Evolutionary conservation across 306 rosid genomes (phyloP).

Genomic region (Amphicarpaea edgeworthii): DNA sequence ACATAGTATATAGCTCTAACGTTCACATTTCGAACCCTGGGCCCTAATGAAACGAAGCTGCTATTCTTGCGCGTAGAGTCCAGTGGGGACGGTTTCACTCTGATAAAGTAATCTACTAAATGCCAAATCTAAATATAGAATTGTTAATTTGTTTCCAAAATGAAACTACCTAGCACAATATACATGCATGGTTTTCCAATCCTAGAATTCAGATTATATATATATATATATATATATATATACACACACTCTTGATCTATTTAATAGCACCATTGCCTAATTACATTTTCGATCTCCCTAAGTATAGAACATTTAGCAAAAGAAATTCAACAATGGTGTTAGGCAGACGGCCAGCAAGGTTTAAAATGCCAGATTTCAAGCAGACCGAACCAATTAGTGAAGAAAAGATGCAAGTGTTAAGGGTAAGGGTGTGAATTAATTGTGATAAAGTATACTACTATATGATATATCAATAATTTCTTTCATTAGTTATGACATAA

Average conservation of each 20-base stretch:
- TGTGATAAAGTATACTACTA: neutral
- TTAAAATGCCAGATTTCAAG: conserved; percentile 25
- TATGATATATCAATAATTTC: neutral
- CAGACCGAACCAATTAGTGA: neutral
- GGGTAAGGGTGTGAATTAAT: conserved; percentile 35
- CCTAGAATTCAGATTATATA: too few relatives aligned
- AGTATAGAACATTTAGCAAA: neutral
- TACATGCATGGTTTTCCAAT: neutral
- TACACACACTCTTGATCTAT: too few relatives aligned
- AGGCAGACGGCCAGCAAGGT: conserved; percentile 48
- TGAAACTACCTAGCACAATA: neutral
- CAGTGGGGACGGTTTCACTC: neutral
- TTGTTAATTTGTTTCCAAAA: neutral
- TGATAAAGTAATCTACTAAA: neutral
- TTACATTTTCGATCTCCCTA: neutral
- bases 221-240: too few relatives aligned
- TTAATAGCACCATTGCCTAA: neutral
- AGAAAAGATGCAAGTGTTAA: neutral
- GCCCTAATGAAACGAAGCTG: neutral
- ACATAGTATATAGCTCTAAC: neutral
- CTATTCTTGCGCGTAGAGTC: neutral
- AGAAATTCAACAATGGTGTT: conserved; percentile 26
- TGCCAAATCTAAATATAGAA: neutral
- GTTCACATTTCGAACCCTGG: neutral
- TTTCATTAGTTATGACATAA: neutral